These are phyloP conservation scores for Neurospora sp. DNA, from an alignment of 495 filamentous ascomycete species.

Conservation along the genomic window DNA sequence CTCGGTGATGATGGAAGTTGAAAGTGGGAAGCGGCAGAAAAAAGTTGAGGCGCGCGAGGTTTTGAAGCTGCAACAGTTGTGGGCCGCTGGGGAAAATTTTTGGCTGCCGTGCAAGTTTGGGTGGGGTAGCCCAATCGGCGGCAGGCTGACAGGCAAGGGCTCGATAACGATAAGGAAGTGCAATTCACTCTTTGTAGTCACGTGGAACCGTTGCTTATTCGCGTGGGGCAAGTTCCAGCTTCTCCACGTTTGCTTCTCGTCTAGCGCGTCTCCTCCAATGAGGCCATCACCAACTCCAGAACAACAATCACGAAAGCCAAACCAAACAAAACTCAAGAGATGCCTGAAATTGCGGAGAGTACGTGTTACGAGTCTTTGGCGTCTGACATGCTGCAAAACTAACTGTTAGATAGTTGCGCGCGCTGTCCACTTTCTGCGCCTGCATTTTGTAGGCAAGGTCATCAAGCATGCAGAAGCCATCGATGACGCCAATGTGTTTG, in stretches of 20 bases:
- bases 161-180: neutral
- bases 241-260: neutral
- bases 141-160: neutral
- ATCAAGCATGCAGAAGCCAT: constrained; percentile 58
- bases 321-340: constrained; percentile 18
- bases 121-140: neutral
- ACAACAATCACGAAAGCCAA: neutral
- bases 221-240: constrained; percentile 4
- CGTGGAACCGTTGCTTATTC: constrained; percentile 14
- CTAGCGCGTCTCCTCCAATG: neutral
- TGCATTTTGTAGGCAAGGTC: constrained; percentile 72
- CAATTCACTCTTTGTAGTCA: neutral
- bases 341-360: constrained; percentile 79
- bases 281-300: neutral
- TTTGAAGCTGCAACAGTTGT: constrained; percentile 23
- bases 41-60: constrained; percentile 11
- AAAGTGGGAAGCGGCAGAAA: constrained; percentile 11
- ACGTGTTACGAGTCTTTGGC: constrained; percentile 1
- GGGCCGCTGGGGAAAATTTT: constrained; percentile 16
- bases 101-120: constrained; percentile 2
- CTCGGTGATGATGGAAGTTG: constrained; percentile 7
- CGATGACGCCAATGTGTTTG: constrained; percentile 75
- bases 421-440: constrained; percentile 70
- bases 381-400: neutral
- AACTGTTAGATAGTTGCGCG: constrained; percentile 54